Base-by-base conservation (phyloP, 192 early-diverging fungal genomes). In the Phycomyces nitens region DNA sequence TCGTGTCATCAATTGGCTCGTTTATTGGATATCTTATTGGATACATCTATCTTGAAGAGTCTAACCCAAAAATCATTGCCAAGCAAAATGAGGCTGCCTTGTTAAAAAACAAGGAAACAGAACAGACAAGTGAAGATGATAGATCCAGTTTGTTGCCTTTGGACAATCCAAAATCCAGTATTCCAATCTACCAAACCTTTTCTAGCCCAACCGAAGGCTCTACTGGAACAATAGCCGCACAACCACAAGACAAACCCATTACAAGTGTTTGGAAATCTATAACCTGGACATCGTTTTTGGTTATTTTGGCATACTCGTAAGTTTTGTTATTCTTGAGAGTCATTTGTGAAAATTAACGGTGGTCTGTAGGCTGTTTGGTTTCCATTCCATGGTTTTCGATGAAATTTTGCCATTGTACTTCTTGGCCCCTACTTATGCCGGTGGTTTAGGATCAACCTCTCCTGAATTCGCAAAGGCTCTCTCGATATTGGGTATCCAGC, bases 1-100 rank as follows among this genome's bases (percentile, higher is more conserved):
- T 88, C 26, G 71, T 90, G 10, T 85, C 85, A 15, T 78, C 87
- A 4, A 49, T 77, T 16, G 73, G 90, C 6, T 84, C 86, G 24
- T 24, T 88, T 3, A 58, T 87, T 54, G 89, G 90, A 5, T 80
- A 90, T 26, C 53, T 86, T 0, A 61, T 89, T 23, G 91, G 88
- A 0, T 73, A 77, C 21, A 78, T 85, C 63, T 83, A 73, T 53
- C 62, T 93, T 16, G 74, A 90, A 22, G 88, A 91, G 58, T 85
- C 90, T 5, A 69, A 70, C 43, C 72, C 72, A 20, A 23, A 20
- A n/a, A 58, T 60, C 3, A 34, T 64, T 14, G 52, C 54, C 40
- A 55, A 44, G 26, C 38, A 56, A 15, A 54, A 65, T 14, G 21
- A 38, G n/a, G 10, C 53, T 26, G 34, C 52, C 23, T 29, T 53